Percentiles rank a stretch among this genome's conserved stretches.
These are phyloP conservation scores for Colletotrichum sp. DNA, from an alignment of 2,329 filamentous ascomycete genomes.

Conservation along the genomic window DNA sequence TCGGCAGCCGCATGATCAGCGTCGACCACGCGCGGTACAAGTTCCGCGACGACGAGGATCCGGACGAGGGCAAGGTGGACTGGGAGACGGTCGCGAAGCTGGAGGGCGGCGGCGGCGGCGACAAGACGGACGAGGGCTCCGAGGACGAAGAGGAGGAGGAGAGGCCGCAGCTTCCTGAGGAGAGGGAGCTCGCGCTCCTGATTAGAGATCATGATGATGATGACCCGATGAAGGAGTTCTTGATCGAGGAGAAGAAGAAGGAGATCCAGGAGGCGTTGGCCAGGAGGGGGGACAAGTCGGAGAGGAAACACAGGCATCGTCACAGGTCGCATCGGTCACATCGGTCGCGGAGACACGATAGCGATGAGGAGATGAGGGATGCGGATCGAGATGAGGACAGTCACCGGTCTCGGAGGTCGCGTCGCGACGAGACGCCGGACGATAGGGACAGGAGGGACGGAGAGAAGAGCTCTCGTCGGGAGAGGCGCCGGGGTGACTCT, in stretches of 20 bases:
- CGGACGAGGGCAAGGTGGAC: slow-evolving; percentile 62
- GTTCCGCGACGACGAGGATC: slow-evolving; percentile 77
- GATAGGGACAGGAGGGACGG: slow-evolving; percentile 28
- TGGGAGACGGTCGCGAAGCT: slow-evolving; percentile 64
- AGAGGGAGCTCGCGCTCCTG: slow-evolving; percentile 77
- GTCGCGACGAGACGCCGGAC: slow-evolving; percentile 39
- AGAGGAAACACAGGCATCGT: slow-evolving; percentile 53
- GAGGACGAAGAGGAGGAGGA: slow-evolving; percentile 45
- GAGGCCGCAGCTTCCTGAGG: slow-evolving; percentile 77
- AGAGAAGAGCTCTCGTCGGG: slow-evolving; percentile 26
- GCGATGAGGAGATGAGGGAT: slow-evolving; percentile 30
- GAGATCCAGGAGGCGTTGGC: slow-evolving; percentile 75
- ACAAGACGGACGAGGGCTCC: slow-evolving; percentile 52
- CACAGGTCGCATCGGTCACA: slow-evolving; percentile 54
- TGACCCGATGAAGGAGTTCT: slow-evolving; percentile 93
- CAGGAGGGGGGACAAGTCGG: slow-evolving; percentile 54
- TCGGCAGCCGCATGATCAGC: slow-evolving; percentile 79
- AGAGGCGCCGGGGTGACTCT: slow-evolving; percentile 30
- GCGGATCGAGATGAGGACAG: slow-evolving; percentile 33
- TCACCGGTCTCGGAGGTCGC: slow-evolving; percentile 34
- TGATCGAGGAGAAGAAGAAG: slow-evolving; percentile 90
- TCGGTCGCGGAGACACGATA: slow-evolving; percentile 38
- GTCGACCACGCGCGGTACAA: slow-evolving; percentile 97
- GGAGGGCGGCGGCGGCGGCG: slow-evolving; percentile 51
- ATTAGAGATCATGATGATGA: slow-evolving; percentile 88